Evolutionary conservation across 306 rosid genomes (phyloP), one percentile per base, ranked within the genome.

Genomic region (Begonia fuchsioides): DNA sequence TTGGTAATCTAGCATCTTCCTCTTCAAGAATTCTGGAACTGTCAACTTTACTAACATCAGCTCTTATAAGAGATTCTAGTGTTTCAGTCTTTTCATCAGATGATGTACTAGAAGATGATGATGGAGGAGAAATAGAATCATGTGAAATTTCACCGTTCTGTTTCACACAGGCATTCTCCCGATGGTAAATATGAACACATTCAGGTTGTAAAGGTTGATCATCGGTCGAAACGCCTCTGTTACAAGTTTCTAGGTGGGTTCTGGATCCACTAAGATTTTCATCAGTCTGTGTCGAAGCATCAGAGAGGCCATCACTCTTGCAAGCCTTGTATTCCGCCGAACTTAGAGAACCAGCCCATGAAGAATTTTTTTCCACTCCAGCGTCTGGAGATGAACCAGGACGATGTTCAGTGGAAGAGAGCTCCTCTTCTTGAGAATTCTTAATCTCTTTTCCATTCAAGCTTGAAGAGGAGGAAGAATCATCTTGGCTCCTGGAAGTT

Each of bases 241-340:
- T 73, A 73, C 93, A 83, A 45, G 88, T 87, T 57, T 83, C 75
- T 38, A 57, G n/a, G n/a, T 57, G 79, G 26, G 59, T 13, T 67
- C 65, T 66, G 3, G 71, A 40, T 48, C 54, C 62, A 47, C 72
- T 56, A 38, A 49, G 56, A 51, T 68, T 60, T 55, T 80, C 96
- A 56, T 88, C 94, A 8, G 96, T 88, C 68, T 88, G 96, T 14
- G 96, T 88, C 1, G 93, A 76, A 58, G 96, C 96, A 72, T 88
- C 81, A 16, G 88, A 79, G 32, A 57, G 67, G 32, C 94, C 86
- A 46, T 87, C 96, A 32, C 54, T 70, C 72, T 80, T 80, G 69
- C 70, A 58, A 69, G 80, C 65, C 63, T 87, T 83, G 71, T 78
- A 73, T 53, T 83, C 93, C 1, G 86, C 59, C 77, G 76, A 65